Conservation (phyloP, 2,329 filamentous ascomycete species). For the Talaromyces marneffei region DNA sequence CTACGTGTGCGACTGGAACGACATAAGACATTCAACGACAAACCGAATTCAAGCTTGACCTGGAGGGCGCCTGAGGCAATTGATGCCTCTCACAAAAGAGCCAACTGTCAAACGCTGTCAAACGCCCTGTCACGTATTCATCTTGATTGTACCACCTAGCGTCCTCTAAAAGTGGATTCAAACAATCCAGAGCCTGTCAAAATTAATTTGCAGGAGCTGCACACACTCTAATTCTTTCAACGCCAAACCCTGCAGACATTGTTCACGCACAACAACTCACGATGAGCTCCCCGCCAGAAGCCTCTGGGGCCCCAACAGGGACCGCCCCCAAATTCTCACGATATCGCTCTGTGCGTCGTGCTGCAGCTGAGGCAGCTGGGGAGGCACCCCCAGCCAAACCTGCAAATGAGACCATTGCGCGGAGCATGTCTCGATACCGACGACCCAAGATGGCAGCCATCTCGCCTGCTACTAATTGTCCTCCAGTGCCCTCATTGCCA, state of each 20-base stretch:
- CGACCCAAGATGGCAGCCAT: slow-evolving; percentile 19
- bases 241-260: neutral
- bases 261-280: slow-evolving; percentile 4
- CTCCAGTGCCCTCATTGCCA: slow-evolving; percentile 16
- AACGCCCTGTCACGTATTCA: neutral
- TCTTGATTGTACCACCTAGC: neutral
- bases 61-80: neutral
- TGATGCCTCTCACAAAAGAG: neutral
- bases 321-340: slow-evolving; percentile 47
- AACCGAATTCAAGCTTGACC: neutral
- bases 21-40: neutral
- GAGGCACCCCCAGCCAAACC: neutral
- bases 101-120: neutral
- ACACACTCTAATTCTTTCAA: neutral
- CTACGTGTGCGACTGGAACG: neutral
- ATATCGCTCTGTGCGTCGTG: slow-evolving; percentile 53
- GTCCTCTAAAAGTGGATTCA: neutral
- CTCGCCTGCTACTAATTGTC: slow-evolving; percentile 4
- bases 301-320: slow-evolving; percentile 3
- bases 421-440: slow-evolving; percentile 37
- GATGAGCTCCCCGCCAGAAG: slow-evolving; percentile 20
- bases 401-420: slow-evolving; percentile 24
- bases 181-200: neutral
- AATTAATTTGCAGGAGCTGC: neutral
- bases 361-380: slow-evolving; percentile 20